Evolutionary conservation across 1,139 yeast genomes (phyloP), one percentile per base, ranked within the genome.

Genomic region (Yamadazyma jaroonii): DNA sequence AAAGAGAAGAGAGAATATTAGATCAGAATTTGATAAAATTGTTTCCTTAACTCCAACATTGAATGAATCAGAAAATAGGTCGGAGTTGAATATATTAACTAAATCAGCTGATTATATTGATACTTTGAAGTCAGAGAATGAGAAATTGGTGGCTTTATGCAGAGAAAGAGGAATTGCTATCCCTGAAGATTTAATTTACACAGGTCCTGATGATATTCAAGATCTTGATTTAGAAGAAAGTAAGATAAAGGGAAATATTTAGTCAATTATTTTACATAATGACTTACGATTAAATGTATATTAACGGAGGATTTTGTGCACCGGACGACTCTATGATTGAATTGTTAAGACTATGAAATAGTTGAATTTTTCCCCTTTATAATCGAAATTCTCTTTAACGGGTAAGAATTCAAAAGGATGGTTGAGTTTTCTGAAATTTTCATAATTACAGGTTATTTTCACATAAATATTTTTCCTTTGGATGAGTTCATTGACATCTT

Each of bases 81-180:
- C 73, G 2, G 77, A 71, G 40, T 53, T 71, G 37, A 69, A 64
- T 41, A 71, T 71, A 28, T 61, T 71, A 43, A 65, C 73, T 23
- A 71, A 71, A 39, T 63, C 71, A 34, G 77, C 77, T 8, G 74
- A 70, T 42, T 70, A 64, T 43, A 71, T 71, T 25, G 76, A 71
- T 43, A 47, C 57, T 21, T 57, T 71, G 44, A 64, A 62, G 48
- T 62, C 55, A 1, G 77, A 71, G 44, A 71, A 71, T 49, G 48
- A 49, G 9, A 56, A 54, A 39, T 57, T 71, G 44, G 52, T 70
- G 8, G 59, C 61, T 31, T 41, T 64, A 39, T 67, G 73, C 41
- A 53, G 53, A 21, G 51, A 52, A 43, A 60, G 57, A 28, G 74
- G 74, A 3, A 62, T 71, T n/a, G 47, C 50, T 6, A 54, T 70